Base-by-base conservation (phyloP, 2,329 filamentous ascomycete genomes). In the Escovopsis sp. region DNA sequence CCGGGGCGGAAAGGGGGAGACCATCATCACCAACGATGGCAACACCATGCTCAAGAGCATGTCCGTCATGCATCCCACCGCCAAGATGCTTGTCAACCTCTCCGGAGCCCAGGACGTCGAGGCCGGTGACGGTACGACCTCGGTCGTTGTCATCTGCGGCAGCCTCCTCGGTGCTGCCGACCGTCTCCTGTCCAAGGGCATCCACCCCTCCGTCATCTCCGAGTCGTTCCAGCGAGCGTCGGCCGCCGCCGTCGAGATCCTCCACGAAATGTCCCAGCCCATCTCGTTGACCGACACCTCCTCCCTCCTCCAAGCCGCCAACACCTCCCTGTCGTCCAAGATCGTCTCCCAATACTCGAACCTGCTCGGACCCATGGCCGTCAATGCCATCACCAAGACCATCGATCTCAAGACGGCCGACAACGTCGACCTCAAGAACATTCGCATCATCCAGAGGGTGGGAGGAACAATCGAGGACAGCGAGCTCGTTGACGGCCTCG, bases 1-100 rank as follows among this genome's bases (percentile, higher is more conserved):
- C 56, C 84, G 93, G 71, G 93, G 83, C 46, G 84, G 87, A 61
- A 94, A 86, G 68, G 91, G 89, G 67, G 85, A 94, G 65, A 95
- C 88, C 44, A 91, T 96, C 63, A 98, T 98, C 68, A 98, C 91
- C 58, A 98, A 98, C 71, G 91, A 98, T 66, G 91, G 91, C 62
- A 94, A 93, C 70, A 98, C 91, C 44, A 98, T 98, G 89, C 70
- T 98, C 58, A 94, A 84, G 69, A 89, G 89, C 71, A 96, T 98
- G 91, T 84, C 85, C 50, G 91, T 98, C 51, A 87, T 98, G 82
- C 91, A 98, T 61, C 91, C 91, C n/a, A 94, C 93, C 39, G 91
- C 91, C 40, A 95, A 94, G 70, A 98, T 98, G 91, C 74, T 98
- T 52, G 91, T 98, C 57, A 88, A 98, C 63, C 76, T 98, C 48